phyloP scores from a whole-genome alignment of 768 basidiomycete species.

The Porphyrellus cyaneotinctus region DNA sequence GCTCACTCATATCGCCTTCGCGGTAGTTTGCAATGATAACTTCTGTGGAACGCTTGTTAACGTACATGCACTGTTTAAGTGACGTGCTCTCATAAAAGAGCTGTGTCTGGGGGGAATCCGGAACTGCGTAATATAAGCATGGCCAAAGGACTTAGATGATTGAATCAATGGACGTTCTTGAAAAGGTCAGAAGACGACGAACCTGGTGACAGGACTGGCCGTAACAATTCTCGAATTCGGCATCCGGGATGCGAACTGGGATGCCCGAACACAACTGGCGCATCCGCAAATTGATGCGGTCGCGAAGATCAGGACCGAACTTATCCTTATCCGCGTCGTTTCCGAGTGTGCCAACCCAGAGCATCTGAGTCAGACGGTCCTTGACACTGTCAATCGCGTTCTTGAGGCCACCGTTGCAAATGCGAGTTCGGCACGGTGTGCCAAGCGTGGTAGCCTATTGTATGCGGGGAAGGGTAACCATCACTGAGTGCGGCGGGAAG shows the following conservation, averaged over 20 bases:
- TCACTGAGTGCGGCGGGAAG: constrained; percentile 41
- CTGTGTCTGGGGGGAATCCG: constrained; percentile 83
- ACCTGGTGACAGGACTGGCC: constrained; percentile 86
- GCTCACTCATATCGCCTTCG: constrained; percentile 78
- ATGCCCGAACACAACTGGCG: constrained; percentile 37
- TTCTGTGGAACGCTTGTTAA: constrained; percentile 88
- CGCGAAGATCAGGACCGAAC: constrained; percentile 51
- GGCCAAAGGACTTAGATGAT: constrained; percentile 66
- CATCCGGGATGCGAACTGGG: constrained; percentile 79
- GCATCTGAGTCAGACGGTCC: constrained; percentile 45
- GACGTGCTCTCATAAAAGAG: constrained; percentile 74
- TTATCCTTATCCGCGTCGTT: constrained; percentile 65
- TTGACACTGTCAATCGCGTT: constrained; percentile 75
- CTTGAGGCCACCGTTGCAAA: constrained; percentile 78
- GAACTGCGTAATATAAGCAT: constrained; percentile 86
- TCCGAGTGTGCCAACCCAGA: constrained; percentile 73
- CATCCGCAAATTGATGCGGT: constrained; percentile 52
- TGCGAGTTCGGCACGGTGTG: constrained; percentile 61
- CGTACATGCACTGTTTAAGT: constrained; percentile 82
- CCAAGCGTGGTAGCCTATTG: constrained; percentile 33
- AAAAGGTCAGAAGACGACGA: constrained; percentile 18
- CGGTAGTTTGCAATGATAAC: constrained; percentile 74
- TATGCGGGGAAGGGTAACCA: constrained; percentile 30
- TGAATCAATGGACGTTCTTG: constrained; percentile 15
- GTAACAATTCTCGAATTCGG: constrained; percentile 74